A percentile compares a stretch with the other conserved stretches of the same genome.
These are phyloP conservation scores for Saccharata proteae DNA, from an alignment of 2,329 filamentous ascomycete genomes.

Conservation along the genomic window DNA sequence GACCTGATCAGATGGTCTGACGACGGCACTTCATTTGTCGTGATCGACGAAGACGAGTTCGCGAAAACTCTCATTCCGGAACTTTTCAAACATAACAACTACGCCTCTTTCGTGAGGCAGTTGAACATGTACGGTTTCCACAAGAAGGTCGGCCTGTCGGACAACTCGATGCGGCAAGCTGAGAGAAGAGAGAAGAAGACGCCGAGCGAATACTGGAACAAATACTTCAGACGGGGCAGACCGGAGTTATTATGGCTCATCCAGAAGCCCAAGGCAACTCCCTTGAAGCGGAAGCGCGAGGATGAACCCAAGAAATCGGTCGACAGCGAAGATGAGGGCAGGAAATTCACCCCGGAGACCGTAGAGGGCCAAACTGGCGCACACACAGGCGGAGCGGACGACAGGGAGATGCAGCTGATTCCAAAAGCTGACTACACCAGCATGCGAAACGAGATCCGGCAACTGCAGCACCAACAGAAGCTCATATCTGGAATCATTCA, in stretches of 20 bases:
- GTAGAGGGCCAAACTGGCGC: conserved; percentile 22
- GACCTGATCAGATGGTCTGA: conserved; percentile 96
- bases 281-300: conserved; percentile 36
- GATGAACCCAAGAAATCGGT: conserved; percentile 53
- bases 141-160: conserved; percentile 58
- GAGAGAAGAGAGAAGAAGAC: conserved; percentile 98
- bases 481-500: conserved; percentile 74
- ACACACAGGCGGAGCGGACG: conserved; percentile 29
- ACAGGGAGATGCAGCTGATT: conserved; percentile 37
- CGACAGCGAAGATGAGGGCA: conserved; percentile 56
- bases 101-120: conserved; percentile 64
- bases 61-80: conserved; percentile 62
- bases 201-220: conserved; percentile 95
- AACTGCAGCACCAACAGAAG: conserved; percentile 74
- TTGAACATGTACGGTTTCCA: conserved; percentile 48
- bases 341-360: conserved; percentile 29
- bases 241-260: conserved; percentile 93
- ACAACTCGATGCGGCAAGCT: conserved; percentile 95
- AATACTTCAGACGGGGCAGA: conserved; percentile 86
- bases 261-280: conserved; percentile 67
- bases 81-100: conserved; percentile 70
- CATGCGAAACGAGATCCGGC: conserved; percentile 67
- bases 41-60: conserved; percentile 88
- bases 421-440: conserved; percentile 63
- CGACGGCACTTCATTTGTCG: conserved; percentile 90